These are phyloP conservation scores for Beauveria scarabaeidicola DNA, from an alignment of 2,329 filamentous ascomycete genomes.

Conservation along the genomic window DNA sequence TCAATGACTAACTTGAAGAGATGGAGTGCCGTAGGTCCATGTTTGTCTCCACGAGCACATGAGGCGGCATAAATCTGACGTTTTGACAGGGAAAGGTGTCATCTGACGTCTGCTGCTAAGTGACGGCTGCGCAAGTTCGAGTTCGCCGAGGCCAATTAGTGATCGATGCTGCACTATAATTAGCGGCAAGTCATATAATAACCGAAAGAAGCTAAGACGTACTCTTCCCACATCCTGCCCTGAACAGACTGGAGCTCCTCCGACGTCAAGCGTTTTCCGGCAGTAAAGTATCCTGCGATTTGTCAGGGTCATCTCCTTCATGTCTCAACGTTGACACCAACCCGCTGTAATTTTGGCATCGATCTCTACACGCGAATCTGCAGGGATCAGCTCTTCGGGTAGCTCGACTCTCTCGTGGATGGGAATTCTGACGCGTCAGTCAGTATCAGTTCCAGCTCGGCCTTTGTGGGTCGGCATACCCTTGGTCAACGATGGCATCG, in stretches of 20 bases:
- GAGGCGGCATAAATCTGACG: too few relatives aligned
- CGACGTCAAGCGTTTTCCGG: constrained; percentile 78
- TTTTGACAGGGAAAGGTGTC: too few relatives aligned
- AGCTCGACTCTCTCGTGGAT: constrained; percentile 88
- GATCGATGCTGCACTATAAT: constrained; percentile 30
- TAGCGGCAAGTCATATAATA: neutral
- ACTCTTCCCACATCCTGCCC: constrained; percentile 86
- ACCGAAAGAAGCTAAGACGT: constrained; percentile 18
- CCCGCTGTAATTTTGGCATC: constrained; percentile 96
- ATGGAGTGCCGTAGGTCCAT: neutral
- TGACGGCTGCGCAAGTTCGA: neutral
- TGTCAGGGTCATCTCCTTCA: neutral
- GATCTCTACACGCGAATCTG: constrained; percentile 94
- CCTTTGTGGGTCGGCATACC: constrained; percentile 36
- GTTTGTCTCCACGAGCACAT: neutral
- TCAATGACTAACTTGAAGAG: neutral
- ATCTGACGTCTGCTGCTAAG: neutral
- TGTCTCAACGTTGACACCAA: constrained; percentile 33
- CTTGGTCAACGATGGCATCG: constrained; percentile 78
- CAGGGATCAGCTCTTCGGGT: constrained; percentile 87
- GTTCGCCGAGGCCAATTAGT: constrained; percentile 12
- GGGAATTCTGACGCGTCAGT: constrained; percentile 51
- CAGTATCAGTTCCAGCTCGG: constrained; percentile 12
- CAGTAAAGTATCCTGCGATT: constrained; percentile 63
- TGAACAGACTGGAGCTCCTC: constrained; percentile 80